phyloP scores from a whole-genome alignment of 805 yeast species.

The Nakazawaea siamensis region DNA sequence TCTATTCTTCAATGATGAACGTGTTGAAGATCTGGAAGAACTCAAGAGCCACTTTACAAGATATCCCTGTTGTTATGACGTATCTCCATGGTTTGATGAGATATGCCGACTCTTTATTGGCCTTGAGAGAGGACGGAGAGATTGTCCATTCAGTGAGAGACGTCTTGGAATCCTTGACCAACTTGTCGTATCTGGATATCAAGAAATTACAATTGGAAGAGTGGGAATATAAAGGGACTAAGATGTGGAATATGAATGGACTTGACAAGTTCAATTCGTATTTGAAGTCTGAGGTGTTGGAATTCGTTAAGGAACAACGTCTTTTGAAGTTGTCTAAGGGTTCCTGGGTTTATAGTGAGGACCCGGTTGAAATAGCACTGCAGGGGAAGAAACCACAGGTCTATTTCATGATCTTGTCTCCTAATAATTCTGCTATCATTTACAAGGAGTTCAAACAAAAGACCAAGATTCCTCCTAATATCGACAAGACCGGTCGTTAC shows the following conservation, averaged over 20 bases:
- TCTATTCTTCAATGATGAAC: slow-evolving; percentile 47
- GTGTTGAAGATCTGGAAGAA: slow-evolving; percentile 59
- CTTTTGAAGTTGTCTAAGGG: slow-evolving; percentile 67
- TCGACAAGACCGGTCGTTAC: slow-evolving; percentile 46
- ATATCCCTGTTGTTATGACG: slow-evolving; percentile 41
- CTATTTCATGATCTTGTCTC: slow-evolving; percentile 55
- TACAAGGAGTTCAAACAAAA: slow-evolving; percentile 51
- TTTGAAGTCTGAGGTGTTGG: slow-evolving; percentile 49
- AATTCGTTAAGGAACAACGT: slow-evolving; percentile 71
- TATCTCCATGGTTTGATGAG: slow-evolving; percentile 31
- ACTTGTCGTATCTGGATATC: slow-evolving; percentile 36
- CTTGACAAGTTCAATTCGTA: slow-evolving; percentile 40
- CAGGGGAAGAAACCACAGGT: slow-evolving; percentile 26
- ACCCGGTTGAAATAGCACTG: slow-evolving; percentile 27
- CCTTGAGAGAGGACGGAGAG: slow-evolving; percentile 9
- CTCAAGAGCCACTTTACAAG: slow-evolving; percentile 45
- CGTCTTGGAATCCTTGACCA: slow-evolving; percentile 32
- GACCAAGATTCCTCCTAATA: slow-evolving; percentile 40
- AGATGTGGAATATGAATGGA: slow-evolving; percentile 34
- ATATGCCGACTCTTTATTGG: slow-evolving; percentile 16
- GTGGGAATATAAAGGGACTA: slow-evolving; percentile 27
- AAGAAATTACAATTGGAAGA: slow-evolving; percentile 45
- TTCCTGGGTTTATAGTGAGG: slow-evolving; percentile 68
- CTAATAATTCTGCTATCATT: slow-evolving; percentile 52
- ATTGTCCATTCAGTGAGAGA: slow-evolving; percentile 28